Base-by-base conservation (phyloP, 768 basidiomycete species). In the Tricholoma sp. region DNA sequence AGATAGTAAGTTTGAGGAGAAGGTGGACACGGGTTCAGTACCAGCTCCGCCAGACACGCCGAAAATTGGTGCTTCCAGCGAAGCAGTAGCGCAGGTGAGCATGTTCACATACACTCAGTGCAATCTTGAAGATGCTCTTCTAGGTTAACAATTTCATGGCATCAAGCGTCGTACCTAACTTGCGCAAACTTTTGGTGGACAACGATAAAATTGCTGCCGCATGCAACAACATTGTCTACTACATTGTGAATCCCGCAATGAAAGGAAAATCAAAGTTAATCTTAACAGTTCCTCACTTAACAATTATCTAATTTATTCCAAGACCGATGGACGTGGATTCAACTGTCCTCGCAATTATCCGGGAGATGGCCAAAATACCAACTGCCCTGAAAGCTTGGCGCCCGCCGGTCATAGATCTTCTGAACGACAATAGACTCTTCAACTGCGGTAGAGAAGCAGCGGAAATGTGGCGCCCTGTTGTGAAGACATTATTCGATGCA, bases 401-500 rank as follows among this genome's bases (percentile, higher is more conserved):
- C 52, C 74, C 82, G 0, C 84, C 86, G 9, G 85, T 98, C 11
- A 70, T 78, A 1, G 97, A 99, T 41, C 80, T 90, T 0, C 77
- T 98, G 58, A 86, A 84, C 64, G 97, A 99, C 69, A 84, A 81
- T 61, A 82, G 92, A 47, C 81, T 98, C 62, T 99, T 99, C 77
- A 90, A 86, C 65, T 86, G 83, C 50, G 77, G 76, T 54, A 75
- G 85, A 6, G 72, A 74, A 6, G 78, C 79, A 18, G 83, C 83
- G 6, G 65, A 69, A 18, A 76, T 77, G 56, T 99, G 96, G 94
- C 82, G 81, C 66, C 79, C 84, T 0, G 82, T 98, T 47, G 74
- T 98, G 53, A 89, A 85, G 62, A 76, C 86, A 3, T 69, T 97
- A 50, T 89, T 96, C 67, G 89, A 94, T 64, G 79, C 83, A 1